Conservation (phyloP, 495 filamentous ascomycete species). For the Neurospora sp. region DNA sequence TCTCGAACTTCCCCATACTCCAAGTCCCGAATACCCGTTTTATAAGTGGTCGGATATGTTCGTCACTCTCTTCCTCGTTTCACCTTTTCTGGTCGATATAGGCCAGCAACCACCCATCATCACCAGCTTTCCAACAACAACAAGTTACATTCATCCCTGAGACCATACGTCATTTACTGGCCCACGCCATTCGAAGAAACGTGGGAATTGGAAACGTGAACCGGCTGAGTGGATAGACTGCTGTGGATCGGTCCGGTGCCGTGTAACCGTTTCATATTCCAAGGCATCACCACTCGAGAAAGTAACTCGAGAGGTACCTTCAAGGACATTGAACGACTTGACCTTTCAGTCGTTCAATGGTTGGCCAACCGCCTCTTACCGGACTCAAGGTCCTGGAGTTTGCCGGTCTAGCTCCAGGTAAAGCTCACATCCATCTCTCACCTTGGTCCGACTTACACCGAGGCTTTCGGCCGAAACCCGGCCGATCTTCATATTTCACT, state of each 20-base stretch:
- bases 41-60: neutral
- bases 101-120: neutral
- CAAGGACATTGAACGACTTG: neutral
- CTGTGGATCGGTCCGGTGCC: neutral
- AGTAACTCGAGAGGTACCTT: neutral
- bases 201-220: neutral
- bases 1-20: neutral
- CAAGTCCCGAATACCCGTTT: neutral
- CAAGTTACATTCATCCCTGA: neutral
- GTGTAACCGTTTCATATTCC: neutral
- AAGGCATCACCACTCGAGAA: neutral
- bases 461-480: neutral
- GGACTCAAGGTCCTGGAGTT: constrained; percentile 82
- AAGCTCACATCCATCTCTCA: neutral
- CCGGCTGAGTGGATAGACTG: neutral
- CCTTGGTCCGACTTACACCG: neutral
- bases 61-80: neutral
- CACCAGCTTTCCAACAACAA: neutral
- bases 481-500: neutral
- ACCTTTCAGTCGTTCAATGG: constrained; percentile 20
- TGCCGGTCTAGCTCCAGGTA: constrained; percentile 82
- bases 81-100: neutral
- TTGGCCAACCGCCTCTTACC: constrained; percentile 50
- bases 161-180: neutral
- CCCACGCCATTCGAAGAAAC: neutral